A percentile compares a stretch with the other conserved stretches of the same genome.
These are phyloP conservation scores for Colletotrichum magnum DNA, from an alignment of 2,329 filamentous ascomycete species.

Conservation along the genomic window DNA sequence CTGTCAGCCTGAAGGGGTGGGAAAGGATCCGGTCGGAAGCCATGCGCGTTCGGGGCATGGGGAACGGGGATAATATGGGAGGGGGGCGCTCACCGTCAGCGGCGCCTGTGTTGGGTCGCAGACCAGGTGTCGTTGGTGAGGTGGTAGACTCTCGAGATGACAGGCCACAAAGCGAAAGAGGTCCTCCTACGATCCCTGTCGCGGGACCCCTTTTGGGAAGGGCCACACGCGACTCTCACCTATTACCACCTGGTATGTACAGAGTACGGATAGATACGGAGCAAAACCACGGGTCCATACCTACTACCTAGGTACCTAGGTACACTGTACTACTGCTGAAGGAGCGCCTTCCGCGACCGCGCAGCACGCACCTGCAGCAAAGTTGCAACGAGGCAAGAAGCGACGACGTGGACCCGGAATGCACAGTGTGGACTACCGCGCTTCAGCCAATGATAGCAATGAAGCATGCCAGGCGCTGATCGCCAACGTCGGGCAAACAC, in stretches of 20 bases:
- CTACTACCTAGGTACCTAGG: no score
- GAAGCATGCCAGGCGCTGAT: background rate
- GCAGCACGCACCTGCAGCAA: no score
- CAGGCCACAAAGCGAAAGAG: conserved; percentile 30
- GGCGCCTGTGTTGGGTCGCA: conserved; percentile 11
- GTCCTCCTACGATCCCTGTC: conserved; percentile 24
- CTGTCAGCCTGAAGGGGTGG: conserved; percentile 19
- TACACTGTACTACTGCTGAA: background rate
- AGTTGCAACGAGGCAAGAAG: background rate
- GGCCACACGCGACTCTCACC: conserved; percentile 29
- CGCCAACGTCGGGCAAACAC: conserved; percentile 19
- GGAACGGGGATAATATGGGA: conserved; percentile 7
- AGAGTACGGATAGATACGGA: no score
- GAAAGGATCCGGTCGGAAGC: conserved; percentile 10
- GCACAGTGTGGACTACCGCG: background rate
- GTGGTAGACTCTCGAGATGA: conserved; percentile 9
- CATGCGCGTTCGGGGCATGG: conserved; percentile 18
- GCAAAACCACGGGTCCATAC: no score
- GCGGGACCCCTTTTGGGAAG: conserved; percentile 21
- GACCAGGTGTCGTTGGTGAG: conserved; percentile 7
- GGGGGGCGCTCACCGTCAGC: conserved; percentile 17
- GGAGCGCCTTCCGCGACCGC: no score
- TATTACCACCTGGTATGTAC: no score
- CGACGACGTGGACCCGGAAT: background rate
- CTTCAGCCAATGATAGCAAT: background rate